Percentiles rank a stretch among this genome's conserved stretches.
These are phyloP conservation scores for Cercospora zeina DNA, from an alignment of 2,329 filamentous ascomycete genomes.

Conservation along the genomic window DNA sequence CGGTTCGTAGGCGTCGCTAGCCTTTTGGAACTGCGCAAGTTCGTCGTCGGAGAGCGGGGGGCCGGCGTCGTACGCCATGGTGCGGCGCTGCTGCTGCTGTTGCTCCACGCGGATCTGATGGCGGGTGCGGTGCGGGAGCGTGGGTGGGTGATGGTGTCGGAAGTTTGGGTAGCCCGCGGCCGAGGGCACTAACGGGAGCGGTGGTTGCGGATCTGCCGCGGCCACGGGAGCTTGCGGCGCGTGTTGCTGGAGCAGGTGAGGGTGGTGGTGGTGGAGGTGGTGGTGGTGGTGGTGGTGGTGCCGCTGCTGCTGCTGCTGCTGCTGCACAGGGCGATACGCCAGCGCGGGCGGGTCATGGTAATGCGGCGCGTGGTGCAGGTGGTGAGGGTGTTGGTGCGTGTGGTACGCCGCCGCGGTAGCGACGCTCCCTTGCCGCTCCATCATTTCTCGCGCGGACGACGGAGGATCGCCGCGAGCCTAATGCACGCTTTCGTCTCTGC, in stretches of 20 bases:
- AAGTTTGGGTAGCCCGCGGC: slow-evolving; percentile 31
- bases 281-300: slow-evolving; percentile 28
- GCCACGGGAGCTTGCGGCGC: slow-evolving; percentile 11
- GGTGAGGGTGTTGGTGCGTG: slow-evolving; percentile 22
- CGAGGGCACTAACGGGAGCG: slow-evolving; percentile 30
- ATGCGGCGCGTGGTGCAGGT: slow-evolving; percentile 25
- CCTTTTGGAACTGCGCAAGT: slow-evolving; percentile 61
- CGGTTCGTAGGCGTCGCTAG: slow-evolving; percentile 62
- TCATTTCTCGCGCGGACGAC: slow-evolving; percentile 25
- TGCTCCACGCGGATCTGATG: slow-evolving; percentile 28
- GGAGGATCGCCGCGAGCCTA: slow-evolving; percentile 16
- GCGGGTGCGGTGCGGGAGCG: slow-evolving; percentile 31
- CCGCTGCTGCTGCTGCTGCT: slow-evolving; percentile 42
- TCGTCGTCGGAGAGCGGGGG: slow-evolving; percentile 50
- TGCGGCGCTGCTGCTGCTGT: slow-evolving; percentile 28
- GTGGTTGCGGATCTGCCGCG: slow-evolving; percentile 28
- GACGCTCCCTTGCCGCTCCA: slow-evolving; percentile 34
- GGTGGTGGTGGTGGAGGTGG: slow-evolving; percentile 25
- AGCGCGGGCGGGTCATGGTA: slow-evolving; percentile 41
- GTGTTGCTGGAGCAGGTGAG: slow-evolving; percentile 21
- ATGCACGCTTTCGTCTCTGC: slow-evolving; percentile 28
- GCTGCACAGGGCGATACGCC: slow-evolving; percentile 43
- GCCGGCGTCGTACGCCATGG: slow-evolving; percentile 42
- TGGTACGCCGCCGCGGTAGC: slow-evolving; percentile 29
- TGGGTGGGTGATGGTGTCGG: slow-evolving; percentile 25